Evolutionary conservation across 2,329 filamentous ascomycete species (phyloP), one percentile per base, ranked within the genome.

Genomic region (Cytospora schulzeri): DNA sequence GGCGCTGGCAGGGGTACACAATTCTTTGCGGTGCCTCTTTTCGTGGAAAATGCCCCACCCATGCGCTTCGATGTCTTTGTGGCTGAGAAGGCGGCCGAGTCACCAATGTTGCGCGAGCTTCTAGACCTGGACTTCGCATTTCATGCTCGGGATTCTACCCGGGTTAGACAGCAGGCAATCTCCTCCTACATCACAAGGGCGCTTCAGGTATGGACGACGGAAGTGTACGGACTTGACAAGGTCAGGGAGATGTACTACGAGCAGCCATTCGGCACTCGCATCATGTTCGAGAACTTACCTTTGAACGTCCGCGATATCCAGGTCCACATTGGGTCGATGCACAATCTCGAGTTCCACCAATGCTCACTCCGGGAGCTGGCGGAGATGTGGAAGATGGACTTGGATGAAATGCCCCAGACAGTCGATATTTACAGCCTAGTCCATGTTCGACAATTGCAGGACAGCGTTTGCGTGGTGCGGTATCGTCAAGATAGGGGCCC

Each of bases 41-140:
- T 86, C 70, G 69, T 84, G 33, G 68, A 70, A 6, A 69, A 74
- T 19, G 71, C 80, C 24, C 75, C 80, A 4, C 85, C 85, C 1
- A 78, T 85, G 69, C 81, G 85, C 48, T 79, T 87, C 69, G 85
- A 88, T 70, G 79, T 85, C 28, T 88, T 85, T 70, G 80, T 87
- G 35, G 80, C 83, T 4, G 81, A 85, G 64, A 78, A 80, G 31
- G 75, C 78, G 17, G 75, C 73, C n/a, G 75, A 80, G 54, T 72
- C 78, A 0, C 68, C 72, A 1, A 67, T 75, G 4, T 70, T 86
- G 50, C 80, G 82, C 56, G 71, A 75, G 15, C 74, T 81, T 29
- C 79, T 87, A 29, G 78, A 81, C 62, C 75, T 86, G 31, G 78
- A 82, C 62, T 74, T 77, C 57, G 81, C 83, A 35, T 87, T 87